Conservation (phyloP, 2,329 filamentous ascomycete species). For the Podosphaera xanthii region DNA sequence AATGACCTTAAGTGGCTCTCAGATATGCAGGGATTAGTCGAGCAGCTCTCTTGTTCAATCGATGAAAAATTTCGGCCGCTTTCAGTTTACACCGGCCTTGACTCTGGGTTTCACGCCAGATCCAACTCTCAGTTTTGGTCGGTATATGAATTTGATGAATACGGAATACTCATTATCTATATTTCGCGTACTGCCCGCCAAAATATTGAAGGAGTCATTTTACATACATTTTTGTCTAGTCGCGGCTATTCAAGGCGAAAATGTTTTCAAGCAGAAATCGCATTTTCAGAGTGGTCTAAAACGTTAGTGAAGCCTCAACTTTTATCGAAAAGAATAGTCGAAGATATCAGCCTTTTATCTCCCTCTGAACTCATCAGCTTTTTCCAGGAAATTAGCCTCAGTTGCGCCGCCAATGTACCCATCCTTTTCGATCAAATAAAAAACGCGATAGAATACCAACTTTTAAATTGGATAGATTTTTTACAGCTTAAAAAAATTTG, state of each 20-base stretch:
- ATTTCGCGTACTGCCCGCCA: constrained; percentile 20
- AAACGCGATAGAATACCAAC: constrained; percentile 4
- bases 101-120: constrained; percentile 20
- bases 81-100: constrained; percentile 17
- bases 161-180: constrained; percentile 15
- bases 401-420: constrained; percentile 2
- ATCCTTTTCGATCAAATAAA: constrained; percentile 5
- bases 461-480: constrained; percentile 7
- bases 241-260: constrained; percentile 20
- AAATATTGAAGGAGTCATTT: constrained; percentile 20
- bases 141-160: constrained; percentile 15
- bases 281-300: constrained; percentile 18
- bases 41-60: constrained; percentile 4
- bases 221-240: constrained; percentile 24
- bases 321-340: constrained; percentile 17
- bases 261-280: constrained; percentile 20
- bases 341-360: constrained; percentile 20
- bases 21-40: constrained; percentile 7
- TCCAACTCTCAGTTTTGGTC: constrained; percentile 20
- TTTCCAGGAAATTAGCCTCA: constrained; percentile 5
- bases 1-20: constrained; percentile 5
- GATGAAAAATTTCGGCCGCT: constrained; percentile 15
- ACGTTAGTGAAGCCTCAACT: constrained; percentile 10
- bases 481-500: constrained; percentile 19
- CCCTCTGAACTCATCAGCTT: constrained; percentile 13